Conservation (phyloP, 352 stramenopile genomes). For the Pythium biforme region DNA sequence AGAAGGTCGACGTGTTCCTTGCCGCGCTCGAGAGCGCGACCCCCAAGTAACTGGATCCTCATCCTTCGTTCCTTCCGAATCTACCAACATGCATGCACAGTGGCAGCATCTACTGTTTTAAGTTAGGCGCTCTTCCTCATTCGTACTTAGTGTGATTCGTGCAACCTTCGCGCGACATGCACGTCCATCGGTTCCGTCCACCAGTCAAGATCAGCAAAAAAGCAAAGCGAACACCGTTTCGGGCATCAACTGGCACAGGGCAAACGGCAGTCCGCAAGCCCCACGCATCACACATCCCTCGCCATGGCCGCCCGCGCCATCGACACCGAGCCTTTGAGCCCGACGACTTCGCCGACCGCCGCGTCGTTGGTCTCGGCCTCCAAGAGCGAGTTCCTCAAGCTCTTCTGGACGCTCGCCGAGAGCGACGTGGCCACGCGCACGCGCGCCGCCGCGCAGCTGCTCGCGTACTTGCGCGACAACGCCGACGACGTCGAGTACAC, state of each 20-base stretch:
- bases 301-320: conserved; percentile 19
- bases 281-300: too few species aligned
- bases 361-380: conserved; percentile 24
- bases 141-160: conserved; percentile 22
- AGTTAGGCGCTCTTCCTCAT: conserved; percentile 2
- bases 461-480: conserved; percentile 38
- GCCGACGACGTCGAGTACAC: conserved; percentile 82
- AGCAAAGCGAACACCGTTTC: conserved; percentile 23
- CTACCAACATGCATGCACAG: too few species aligned
- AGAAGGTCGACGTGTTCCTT: conserved; percentile 66
- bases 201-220: conserved; percentile 29
- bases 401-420: conserved; percentile 86
- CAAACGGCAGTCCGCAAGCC: neutral
- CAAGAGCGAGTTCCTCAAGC: conserved; percentile 78
- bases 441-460: conserved; percentile 54
- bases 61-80: too few species aligned
- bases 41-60: conserved; percentile 32
- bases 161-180: conserved; percentile 22
- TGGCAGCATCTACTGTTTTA: conserved; percentile 2
- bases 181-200: conserved; percentile 27
- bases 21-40: conserved; percentile 40
- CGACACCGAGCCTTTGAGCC: conserved; percentile 2
- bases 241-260: conserved; percentile 12
- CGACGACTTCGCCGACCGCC: neutral
- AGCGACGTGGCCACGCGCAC: conserved; percentile 60